phyloP scores from a whole-genome alignment of 371 early-diverging fungal genomes.

The Basidiobolus meristosporus region DNA sequence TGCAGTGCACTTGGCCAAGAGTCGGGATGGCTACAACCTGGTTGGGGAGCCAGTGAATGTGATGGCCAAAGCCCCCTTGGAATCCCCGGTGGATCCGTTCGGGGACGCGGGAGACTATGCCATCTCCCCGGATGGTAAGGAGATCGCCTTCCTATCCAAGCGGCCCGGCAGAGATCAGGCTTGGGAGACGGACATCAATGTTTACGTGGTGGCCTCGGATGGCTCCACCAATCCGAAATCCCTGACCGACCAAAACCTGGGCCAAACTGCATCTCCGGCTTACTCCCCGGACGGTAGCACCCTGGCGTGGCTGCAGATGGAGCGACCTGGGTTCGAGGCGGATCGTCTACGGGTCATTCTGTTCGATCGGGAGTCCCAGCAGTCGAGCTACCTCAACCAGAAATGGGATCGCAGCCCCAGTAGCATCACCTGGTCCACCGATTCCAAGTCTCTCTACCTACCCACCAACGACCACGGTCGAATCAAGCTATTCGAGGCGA shows the following conservation, averaged over 20 bases:
- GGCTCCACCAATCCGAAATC: constrained; percentile 15
- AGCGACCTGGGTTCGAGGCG: constrained; percentile 44
- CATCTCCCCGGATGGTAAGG: constrained; percentile 30
- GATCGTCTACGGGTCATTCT: constrained; percentile 55
- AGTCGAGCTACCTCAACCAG: constrained; percentile 18
- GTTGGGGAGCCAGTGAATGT: not conserved
- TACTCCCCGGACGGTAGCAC: constrained; percentile 33
- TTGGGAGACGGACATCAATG: constrained; percentile 54
- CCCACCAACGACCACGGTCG: too few relatives aligned
- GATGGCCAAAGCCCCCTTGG: constrained; percentile 2
- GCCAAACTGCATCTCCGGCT: constrained; percentile 37
- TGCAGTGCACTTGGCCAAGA: constrained; percentile 7
- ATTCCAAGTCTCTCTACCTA: too few relatives aligned
- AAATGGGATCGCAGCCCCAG: constrained; percentile 48
- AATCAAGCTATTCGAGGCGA: too few relatives aligned
- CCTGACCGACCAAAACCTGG: constrained; percentile 30
- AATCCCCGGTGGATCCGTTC: constrained; percentile 29
- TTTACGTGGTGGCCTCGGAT: constrained; percentile 37
- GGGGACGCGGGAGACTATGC: constrained; percentile 36
- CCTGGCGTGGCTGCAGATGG: constrained; percentile 61
- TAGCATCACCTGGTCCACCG: constrained; percentile 26
- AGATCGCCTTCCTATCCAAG: constrained; percentile 52
- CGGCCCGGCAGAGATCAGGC: constrained; percentile 34
- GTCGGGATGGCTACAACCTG: constrained; percentile 8
- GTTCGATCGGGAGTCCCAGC: constrained; percentile 3